These are phyloP conservation scores for Quercus agrifolia DNA, from an alignment of 306 rosid genomes.

Conservation along the genomic window DNA sequence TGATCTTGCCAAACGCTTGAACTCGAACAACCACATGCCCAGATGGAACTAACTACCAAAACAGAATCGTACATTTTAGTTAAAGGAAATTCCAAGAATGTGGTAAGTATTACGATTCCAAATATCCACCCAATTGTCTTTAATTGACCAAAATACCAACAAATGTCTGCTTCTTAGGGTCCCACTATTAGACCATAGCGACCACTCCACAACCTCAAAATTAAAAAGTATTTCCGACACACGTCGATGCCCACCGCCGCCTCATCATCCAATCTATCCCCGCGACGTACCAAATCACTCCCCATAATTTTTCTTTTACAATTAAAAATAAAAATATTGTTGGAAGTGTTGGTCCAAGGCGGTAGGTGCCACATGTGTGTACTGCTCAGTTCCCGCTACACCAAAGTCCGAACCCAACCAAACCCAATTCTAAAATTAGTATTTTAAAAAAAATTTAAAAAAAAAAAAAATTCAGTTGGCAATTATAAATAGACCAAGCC, in stretches of 20 bases:
- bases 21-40: too few species aligned
- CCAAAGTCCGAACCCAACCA: constrained; percentile 19
- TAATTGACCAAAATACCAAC: background rate
- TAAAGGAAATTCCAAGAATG: too few species aligned
- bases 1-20: too few species aligned
- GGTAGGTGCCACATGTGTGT: constrained; percentile 43
- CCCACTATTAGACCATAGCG: background rate
- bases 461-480: background rate
- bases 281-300: background rate
- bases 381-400: constrained; percentile 1
- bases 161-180: background rate
- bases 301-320: background rate
- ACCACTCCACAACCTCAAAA: background rate
- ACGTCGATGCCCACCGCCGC: background rate
- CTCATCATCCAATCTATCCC: background rate
- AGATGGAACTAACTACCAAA: too few species aligned
- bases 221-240: background rate
- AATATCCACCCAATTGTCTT: background rate
- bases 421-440: constrained; percentile 3
- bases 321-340: background rate
- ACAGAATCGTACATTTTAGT: too few species aligned
- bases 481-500: constrained; percentile 35
- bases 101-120: background rate
- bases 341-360: constrained; percentile 32
- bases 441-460: background rate